Base-by-base conservation (phyloP, 768 basidiomycete genomes). In the Boletus rufocinnamomeus region DNA sequence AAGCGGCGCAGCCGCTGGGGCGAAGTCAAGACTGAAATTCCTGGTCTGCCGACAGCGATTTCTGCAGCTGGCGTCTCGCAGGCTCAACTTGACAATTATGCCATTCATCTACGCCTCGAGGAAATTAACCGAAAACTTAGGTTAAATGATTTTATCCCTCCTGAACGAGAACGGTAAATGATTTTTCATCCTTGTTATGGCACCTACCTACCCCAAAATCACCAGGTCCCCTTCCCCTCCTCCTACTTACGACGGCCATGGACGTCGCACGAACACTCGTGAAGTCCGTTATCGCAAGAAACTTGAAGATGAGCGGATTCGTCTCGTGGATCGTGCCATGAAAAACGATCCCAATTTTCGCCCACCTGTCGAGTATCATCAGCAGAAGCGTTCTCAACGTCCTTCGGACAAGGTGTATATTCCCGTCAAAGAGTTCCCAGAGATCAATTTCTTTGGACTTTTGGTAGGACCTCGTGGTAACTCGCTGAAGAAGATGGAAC, bases 361-460 rank as follows among this genome's bases (percentile, higher is more conserved):
- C 43, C 95, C 97, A 54, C 97, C 97, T 11, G 89, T 93, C 56
- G 97, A 99, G 74, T 96, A 98, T 70, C 91, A 93, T 62, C 91
- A 94, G 72, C 89, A 94, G 72, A 96, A 97, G 75, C 89, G 94
- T 34, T 92, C 91, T 43, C 91, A 92, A 58, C 85, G 94, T 48
- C 95, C 96, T 16, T 91, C 91, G 35, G 97, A 99, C 59, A 98
- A 98, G 77, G 97, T 99, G 60, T 99, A 98, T 73, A 98, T 99
- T 60, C 97, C 97, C 41, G 95, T 98, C 72, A 98, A 99, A 74
- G 97, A 99, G 76, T 99, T 99, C 66, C 97, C 97, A 2, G 96
- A 98, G 77, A 98, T 99, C 81, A 99, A 99, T 73, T 99, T 98
- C 79, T 98, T 99, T 68, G 97, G 97, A 66, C 80, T 99, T 61